phyloP scores from a whole-genome alignment of 306 rosid genomes.

The Gastrolobium villosum region DNA sequence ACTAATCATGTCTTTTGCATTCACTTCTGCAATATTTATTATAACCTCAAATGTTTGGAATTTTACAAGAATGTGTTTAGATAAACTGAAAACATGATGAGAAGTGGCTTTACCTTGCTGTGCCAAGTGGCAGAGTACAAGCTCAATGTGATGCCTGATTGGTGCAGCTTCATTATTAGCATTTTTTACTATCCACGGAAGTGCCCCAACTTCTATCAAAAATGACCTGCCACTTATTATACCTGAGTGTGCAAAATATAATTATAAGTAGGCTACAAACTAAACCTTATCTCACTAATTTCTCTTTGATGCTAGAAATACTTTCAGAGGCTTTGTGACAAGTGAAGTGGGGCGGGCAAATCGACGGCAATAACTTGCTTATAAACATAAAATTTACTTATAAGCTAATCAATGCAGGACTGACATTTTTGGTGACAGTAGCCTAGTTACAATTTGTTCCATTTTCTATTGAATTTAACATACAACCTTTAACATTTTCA shows the following conservation, averaged over 20 bases:
- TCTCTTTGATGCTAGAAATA: not conserved
- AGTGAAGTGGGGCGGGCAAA: slow-evolving; percentile 17
- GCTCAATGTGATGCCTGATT: slow-evolving; percentile 97
- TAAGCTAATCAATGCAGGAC: not conserved
- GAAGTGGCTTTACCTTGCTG: slow-evolving; percentile 77
- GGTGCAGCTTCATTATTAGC: slow-evolving; percentile 93
- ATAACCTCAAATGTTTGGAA: slow-evolving; percentile 1
- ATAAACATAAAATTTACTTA: slow-evolving; percentile 1
- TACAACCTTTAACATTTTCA: slow-evolving; percentile 1
- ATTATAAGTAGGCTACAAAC: slow-evolving; percentile 6
- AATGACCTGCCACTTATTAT: slow-evolving; percentile 76
- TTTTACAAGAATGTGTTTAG: not conserved
- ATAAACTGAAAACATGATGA: slow-evolving; percentile 31
- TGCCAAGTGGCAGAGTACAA: slow-evolving; percentile 97
- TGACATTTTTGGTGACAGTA: slow-evolving; percentile 26
- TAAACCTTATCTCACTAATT: slow-evolving; percentile 10
- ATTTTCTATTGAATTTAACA: slow-evolving; percentile 29
- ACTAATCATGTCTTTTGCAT: slow-evolving; percentile 92
- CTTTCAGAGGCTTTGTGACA: slow-evolving; percentile 10
- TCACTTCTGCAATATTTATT: slow-evolving; percentile 77
- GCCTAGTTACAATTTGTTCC: not conserved
- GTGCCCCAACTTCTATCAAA: slow-evolving; percentile 94
- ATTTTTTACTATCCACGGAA: slow-evolving; percentile 97
- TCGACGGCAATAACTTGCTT: not conserved
- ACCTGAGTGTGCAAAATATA: slow-evolving; percentile 59